A percentile compares a stretch with the other conserved stretches of the same genome.
phyloP scores from a whole-genome alignment of 2,329 filamentous ascomycete species.

The Gnomoniopsis sp. region DNA sequence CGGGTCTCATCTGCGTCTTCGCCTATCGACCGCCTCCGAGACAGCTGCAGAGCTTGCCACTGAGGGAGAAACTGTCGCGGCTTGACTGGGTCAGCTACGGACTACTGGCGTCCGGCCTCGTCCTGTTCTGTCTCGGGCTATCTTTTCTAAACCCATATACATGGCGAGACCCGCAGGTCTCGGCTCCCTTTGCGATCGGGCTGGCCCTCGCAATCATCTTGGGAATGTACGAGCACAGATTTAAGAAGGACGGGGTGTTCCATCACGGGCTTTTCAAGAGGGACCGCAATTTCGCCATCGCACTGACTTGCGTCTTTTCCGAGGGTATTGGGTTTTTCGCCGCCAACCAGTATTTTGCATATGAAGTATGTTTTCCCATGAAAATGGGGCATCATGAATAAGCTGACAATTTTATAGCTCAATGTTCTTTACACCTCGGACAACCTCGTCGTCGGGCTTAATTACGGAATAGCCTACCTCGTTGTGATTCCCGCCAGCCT shows the following conservation, averaged over 20 bases:
- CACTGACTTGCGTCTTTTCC: conserved; percentile 31
- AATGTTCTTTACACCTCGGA: conserved; percentile 34
- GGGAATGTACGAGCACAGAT: conserved; percentile 31
- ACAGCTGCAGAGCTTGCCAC: conserved; percentile 26
- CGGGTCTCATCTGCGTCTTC: conserved; percentile 26
- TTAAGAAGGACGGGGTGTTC: conserved; percentile 38
- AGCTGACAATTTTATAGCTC: conserved; percentile 9
- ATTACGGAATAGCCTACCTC: conserved; percentile 33
- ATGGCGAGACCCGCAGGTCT: conserved; percentile 34
- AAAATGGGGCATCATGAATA: neutral
- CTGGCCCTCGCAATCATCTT: conserved; percentile 25
- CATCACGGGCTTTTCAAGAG: conserved; percentile 35
- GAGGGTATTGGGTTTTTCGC: conserved; percentile 38
- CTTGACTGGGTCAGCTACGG: conserved; percentile 38
- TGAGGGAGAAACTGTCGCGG: conserved; percentile 29
- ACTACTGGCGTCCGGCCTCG: conserved; percentile 31
- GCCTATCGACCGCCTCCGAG: conserved; percentile 32
- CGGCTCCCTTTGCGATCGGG: conserved; percentile 33
- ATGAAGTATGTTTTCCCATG: conserved; percentile 22
- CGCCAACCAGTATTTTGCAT: conserved; percentile 40
- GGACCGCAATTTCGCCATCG: conserved; percentile 35
- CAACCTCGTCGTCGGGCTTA: conserved; percentile 28
- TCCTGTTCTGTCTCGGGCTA: conserved; percentile 36
- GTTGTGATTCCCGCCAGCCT: conserved; percentile 27
- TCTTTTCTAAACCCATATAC: conserved; percentile 37